Evolutionary conservation across 2,329 filamentous ascomycete genomes (phyloP).

Genomic region (Pseudocercospora musae): DNA sequence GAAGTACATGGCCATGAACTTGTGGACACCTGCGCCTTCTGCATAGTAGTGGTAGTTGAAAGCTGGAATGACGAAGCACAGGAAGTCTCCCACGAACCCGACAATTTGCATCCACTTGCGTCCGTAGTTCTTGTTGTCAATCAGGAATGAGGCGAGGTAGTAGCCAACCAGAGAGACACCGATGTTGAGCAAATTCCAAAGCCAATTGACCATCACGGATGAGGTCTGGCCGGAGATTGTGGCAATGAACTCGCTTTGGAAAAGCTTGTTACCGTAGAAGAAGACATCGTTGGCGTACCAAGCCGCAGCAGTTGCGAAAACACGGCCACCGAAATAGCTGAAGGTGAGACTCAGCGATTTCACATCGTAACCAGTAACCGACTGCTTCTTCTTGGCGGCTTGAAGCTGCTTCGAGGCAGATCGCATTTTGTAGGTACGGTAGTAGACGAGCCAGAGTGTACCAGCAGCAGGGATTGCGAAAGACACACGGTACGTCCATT

Average conservation of each 20-base stretch:
- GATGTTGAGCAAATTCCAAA: conserved; percentile 90
- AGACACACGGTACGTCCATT: conserved; percentile 88
- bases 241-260: conserved; percentile 84
- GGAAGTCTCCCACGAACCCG: conserved; percentile 88
- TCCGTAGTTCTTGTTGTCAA: conserved; percentile 95
- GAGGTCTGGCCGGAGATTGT: conserved; percentile 61
- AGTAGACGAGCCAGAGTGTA: conserved; percentile 93
- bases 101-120: conserved; percentile 95
- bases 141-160: conserved; percentile 82
- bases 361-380: conserved; percentile 91
- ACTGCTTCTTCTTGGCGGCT: conserved; percentile 76
- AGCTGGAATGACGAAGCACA: conserved; percentile 87
- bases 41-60: conserved; percentile 87
- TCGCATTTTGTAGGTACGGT: conserved; percentile 92
- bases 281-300: conserved; percentile 99
- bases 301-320: conserved; percentile 79
- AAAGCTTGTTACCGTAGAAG: conserved; percentile 99
- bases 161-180: conserved; percentile 82
- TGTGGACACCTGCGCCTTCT: conserved; percentile 64
- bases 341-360: conserved; percentile 75
- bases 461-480: conserved; percentile 89
- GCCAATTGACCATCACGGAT: conserved; percentile 81
- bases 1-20: conserved; percentile 99
- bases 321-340: conserved; percentile 77
- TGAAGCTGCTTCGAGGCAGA: conserved; percentile 79